phyloP scores from a whole-genome alignment of 1,284 basidiomycete species.

The Ceratobasidium papillatum region DNA sequence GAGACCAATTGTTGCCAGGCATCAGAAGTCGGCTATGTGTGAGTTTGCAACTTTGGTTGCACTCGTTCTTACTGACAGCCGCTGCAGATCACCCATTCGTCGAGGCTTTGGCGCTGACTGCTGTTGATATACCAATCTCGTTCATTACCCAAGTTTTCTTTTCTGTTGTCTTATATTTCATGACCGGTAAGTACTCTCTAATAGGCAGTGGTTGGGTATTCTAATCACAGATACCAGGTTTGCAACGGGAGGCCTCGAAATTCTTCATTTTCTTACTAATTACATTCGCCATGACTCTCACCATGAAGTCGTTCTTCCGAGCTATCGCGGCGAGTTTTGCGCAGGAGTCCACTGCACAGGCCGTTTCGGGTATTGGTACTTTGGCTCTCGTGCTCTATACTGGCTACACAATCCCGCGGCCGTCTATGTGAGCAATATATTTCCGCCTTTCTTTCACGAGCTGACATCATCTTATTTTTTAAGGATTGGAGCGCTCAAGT shows the following conservation, averaged over 20 bases:
- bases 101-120: slow-evolving; percentile 70
- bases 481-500: slow-evolving; percentile 33
- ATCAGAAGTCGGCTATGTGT: slow-evolving; percentile 64
- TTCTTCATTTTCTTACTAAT: slow-evolving; percentile 74
- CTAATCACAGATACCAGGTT: slow-evolving; percentile 42
- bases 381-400: slow-evolving; percentile 68
- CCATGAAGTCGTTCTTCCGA: slow-evolving; percentile 71
- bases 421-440: slow-evolving; percentile 13
- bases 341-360: slow-evolving; percentile 64
- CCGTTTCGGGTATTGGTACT: slow-evolving; percentile 65
- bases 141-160: slow-evolving; percentile 62
- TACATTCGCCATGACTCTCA: slow-evolving; percentile 64
- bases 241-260: slow-evolving; percentile 54
- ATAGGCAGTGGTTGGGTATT: not conserved
- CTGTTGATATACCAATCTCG: slow-evolving; percentile 76
- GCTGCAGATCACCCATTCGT: slow-evolving; percentile 66
- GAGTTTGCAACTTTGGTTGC: not conserved
- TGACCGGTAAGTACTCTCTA: slow-evolving; percentile 56
- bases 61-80: not conserved
- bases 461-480: not conserved
- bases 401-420: slow-evolving; percentile 76
- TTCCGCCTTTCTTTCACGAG: not conserved
- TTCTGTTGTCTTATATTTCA: slow-evolving; percentile 69
- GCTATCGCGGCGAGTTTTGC: slow-evolving; percentile 64
- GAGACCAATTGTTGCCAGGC: slow-evolving; percentile 73